Evolutionary conservation across 2,329 filamentous ascomycete genomes (phyloP).

Genomic region (Colletotrichum zoysiae): DNA sequence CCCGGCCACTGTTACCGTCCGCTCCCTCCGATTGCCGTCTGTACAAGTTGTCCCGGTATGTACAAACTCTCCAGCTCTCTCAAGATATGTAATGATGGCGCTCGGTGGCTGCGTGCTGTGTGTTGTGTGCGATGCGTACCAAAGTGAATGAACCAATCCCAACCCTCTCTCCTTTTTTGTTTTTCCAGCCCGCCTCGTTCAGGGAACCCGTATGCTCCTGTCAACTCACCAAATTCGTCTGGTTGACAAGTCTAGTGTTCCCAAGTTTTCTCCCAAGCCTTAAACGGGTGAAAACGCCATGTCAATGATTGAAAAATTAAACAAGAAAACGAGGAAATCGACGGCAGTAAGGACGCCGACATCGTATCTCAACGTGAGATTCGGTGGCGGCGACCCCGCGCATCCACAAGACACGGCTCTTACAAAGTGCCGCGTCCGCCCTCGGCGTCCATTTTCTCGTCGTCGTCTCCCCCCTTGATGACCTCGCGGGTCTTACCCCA

Average conservation of each 20-base stretch:
- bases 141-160: slow-evolving; percentile 3
- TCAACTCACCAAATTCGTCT: slow-evolving; percentile 27
- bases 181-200: neutral
- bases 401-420: slow-evolving; percentile 3
- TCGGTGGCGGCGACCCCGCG: neutral
- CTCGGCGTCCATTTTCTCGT: slow-evolving; percentile 42
- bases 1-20: slow-evolving; percentile 12
- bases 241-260: slow-evolving; percentile 32
- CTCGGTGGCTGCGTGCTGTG: slow-evolving; percentile 11
- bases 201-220: slow-evolving; percentile 6
- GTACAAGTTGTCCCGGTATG: slow-evolving; percentile 28
- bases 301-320: slow-evolving; percentile 31
- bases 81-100: slow-evolving; percentile 20
- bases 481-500: slow-evolving; percentile 61
- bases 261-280: slow-evolving; percentile 28
- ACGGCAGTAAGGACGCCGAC: neutral
- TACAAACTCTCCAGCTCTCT: slow-evolving; percentile 29
- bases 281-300: slow-evolving; percentile 29
- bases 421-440: slow-evolving; percentile 44
- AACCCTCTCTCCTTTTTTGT: neutral
- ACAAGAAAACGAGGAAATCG: slow-evolving; percentile 8
- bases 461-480: slow-evolving; percentile 46
- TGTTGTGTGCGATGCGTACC: neutral
- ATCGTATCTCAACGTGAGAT: slow-evolving; percentile 16
- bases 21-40: slow-evolving; percentile 14